These are phyloP conservation scores for Eutrema yunnanense DNA, from an alignment of 345 rosid species.

Conservation along the genomic window DNA sequence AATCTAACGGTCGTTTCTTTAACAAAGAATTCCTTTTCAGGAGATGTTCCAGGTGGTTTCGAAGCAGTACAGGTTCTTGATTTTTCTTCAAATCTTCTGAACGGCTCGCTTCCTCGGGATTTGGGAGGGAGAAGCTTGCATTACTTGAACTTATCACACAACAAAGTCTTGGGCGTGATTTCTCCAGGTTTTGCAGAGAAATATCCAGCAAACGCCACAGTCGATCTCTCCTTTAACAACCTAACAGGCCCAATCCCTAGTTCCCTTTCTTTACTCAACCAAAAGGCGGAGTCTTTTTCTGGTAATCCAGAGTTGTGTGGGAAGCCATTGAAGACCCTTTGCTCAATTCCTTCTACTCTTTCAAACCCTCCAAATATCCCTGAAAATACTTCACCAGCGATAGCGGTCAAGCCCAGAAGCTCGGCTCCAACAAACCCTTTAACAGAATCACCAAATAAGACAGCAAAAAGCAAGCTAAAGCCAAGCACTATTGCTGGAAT, in stretches of 20 bases:
- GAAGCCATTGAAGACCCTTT: conserved; percentile 68
- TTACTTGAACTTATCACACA: conserved; percentile 69
- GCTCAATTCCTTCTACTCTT: conserved; percentile 70
- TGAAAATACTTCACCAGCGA: conserved; percentile 63
- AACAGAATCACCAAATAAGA: conserved; percentile 2
- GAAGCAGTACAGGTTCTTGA: conserved; percentile 50
- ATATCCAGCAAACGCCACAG: conserved; percentile 48
- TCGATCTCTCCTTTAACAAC: conserved; percentile 84
- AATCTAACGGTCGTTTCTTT: conserved; percentile 66
- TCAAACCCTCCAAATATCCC: conserved; percentile 65
- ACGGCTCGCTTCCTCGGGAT: conserved; percentile 54
- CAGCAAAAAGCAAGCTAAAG: conserved; percentile 44
- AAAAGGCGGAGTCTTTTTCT: conserved; percentile 44
- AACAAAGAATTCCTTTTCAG: conserved; percentile 55
- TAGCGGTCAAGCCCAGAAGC: conserved; percentile 80
- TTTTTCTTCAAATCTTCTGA: conserved; percentile 76
- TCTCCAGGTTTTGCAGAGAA: conserved; percentile 47
- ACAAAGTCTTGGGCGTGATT: conserved; percentile 60
- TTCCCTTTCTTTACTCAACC: conserved; percentile 48
- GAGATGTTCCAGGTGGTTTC: conserved; percentile 52
- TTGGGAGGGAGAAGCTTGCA: conserved; percentile 51
- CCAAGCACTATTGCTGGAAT: conserved; percentile 67
- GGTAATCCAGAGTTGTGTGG: conserved; percentile 79
- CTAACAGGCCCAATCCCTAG: conserved; percentile 76
- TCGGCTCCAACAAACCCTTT: conserved; percentile 32